Evolutionary conservation across 2,329 filamentous ascomycete species (phyloP).

Genomic region (Fusarium pseudocircinatum): DNA sequence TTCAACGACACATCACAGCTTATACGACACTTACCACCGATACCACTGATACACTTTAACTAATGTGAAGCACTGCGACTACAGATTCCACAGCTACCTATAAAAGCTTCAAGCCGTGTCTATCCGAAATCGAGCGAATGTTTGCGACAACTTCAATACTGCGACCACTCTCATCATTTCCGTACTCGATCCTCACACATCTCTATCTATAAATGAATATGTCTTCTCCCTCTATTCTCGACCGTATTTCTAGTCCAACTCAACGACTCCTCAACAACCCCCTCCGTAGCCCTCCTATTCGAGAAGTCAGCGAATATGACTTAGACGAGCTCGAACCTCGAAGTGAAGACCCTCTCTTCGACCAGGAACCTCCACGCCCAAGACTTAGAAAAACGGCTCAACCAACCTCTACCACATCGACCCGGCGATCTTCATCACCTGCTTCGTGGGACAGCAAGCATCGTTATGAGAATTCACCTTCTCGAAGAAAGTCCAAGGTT

Average conservation of each 20-base stretch:
- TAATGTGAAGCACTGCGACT: background rate
- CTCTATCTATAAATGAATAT: constrained; percentile 20
- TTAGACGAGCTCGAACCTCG: constrained; percentile 53
- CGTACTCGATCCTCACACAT: background rate
- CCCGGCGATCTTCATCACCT: constrained; percentile 28
- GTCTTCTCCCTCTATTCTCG: constrained; percentile 44
- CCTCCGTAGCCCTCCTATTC: constrained; percentile 38
- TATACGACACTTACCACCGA: background rate
- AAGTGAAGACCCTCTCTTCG: constrained; percentile 43
- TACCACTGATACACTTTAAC: background rate
- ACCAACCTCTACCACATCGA: background rate
- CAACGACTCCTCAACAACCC: constrained; percentile 42
- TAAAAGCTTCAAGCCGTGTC: background rate
- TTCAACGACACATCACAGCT: background rate
- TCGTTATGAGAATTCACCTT: constrained; percentile 46
- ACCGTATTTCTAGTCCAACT: constrained; percentile 40
- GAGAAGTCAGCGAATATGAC: constrained; percentile 48
- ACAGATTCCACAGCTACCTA: background rate
- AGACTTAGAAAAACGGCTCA: constrained; percentile 34
- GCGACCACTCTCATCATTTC: background rate
- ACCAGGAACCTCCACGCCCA: constrained; percentile 35
- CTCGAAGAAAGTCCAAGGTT: constrained; percentile 45
- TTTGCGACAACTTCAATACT: constrained; percentile 14
- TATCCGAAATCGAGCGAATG: constrained; percentile 17
- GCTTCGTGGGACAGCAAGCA: constrained; percentile 36